Conservation (phyloP, 768 basidiomycete species). For the Amanita polypyramis region DNA sequence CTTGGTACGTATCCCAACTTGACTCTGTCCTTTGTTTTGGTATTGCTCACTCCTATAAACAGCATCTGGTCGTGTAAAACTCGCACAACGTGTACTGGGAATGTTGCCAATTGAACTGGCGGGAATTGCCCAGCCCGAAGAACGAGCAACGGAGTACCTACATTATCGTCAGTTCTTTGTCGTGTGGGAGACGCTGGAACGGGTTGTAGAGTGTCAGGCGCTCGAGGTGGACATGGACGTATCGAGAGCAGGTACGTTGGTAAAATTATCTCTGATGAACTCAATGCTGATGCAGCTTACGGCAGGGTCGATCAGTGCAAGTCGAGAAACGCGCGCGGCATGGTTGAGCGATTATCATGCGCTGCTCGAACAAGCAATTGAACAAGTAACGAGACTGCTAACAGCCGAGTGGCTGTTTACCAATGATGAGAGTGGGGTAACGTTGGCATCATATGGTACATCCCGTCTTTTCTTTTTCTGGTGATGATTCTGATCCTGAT, state of each 20-base stretch:
- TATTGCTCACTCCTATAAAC: neutral
- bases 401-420: slow-evolving; percentile 73
- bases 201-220: slow-evolving; percentile 50
- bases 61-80: slow-evolving; percentile 68
- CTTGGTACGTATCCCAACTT: slow-evolving; percentile 45
- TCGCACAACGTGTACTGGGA: slow-evolving; percentile 49
- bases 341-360: slow-evolving; percentile 64
- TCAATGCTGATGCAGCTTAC: neutral
- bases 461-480: neutral
- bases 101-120: slow-evolving; percentile 57
- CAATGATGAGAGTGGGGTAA: slow-evolving; percentile 31
- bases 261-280: neutral
- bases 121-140: slow-evolving; percentile 55
- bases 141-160: slow-evolving; percentile 61
- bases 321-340: slow-evolving; percentile 41
- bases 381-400: slow-evolving; percentile 57
- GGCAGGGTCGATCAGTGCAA: slow-evolving; percentile 22
- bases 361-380: slow-evolving; percentile 53
- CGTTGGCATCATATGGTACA: slow-evolving; percentile 11
- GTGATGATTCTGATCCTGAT: slow-evolving; percentile 3
- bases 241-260: neutral
- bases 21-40: neutral
- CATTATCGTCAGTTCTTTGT: slow-evolving; percentile 75
- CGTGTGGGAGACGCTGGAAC: slow-evolving; percentile 58
- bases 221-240: slow-evolving; percentile 32